phyloP scores from a whole-genome alignment of 352 stramenopile species.

The Pythium brassicae region DNA sequence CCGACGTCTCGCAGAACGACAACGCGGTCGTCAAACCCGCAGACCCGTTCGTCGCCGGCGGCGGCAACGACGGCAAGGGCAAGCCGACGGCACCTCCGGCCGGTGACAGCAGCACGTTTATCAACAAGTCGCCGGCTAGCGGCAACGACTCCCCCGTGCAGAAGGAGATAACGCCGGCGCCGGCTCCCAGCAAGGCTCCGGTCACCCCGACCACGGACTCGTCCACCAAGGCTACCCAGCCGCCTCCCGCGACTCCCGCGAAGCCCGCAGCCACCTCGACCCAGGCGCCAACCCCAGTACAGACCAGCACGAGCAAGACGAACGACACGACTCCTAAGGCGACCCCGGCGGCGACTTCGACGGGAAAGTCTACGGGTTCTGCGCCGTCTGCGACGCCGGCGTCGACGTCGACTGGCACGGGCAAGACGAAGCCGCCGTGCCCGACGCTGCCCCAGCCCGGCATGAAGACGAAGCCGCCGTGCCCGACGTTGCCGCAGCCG shows the following conservation, averaged over 20 bases:
- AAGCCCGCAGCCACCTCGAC: background rate
- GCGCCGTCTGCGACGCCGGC: conserved; percentile 7
- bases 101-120: background rate
- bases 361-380: background rate
- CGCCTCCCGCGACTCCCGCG: background rate
- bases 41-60: conserved; percentile 6
- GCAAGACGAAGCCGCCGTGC: conserved; percentile 13
- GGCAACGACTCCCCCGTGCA: conserved; percentile 8
- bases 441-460: conserved; percentile 19
- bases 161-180: background rate
- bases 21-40: conserved; percentile 16
- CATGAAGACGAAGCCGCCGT: conserved; percentile 16
- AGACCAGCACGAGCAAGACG: conserved; percentile 4
- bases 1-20: conserved; percentile 17
- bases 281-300: conserved; percentile 1
- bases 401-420: conserved; percentile 2
- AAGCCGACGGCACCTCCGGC: background rate
- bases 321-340: conserved; percentile 7
- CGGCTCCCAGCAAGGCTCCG: conserved; percentile 10
- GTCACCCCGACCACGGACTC: conserved; percentile 13
- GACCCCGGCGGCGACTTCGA: conserved; percentile 7
- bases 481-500: conserved; percentile 25
- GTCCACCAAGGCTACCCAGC: conserved; percentile 2
- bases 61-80: conserved; percentile 3
- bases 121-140: background rate